A percentile compares a stretch with the other conserved stretches of the same genome.
Conservation (phyloP, 2,329 filamentous ascomycete genomes). For the Tothia fuscella region DNA sequence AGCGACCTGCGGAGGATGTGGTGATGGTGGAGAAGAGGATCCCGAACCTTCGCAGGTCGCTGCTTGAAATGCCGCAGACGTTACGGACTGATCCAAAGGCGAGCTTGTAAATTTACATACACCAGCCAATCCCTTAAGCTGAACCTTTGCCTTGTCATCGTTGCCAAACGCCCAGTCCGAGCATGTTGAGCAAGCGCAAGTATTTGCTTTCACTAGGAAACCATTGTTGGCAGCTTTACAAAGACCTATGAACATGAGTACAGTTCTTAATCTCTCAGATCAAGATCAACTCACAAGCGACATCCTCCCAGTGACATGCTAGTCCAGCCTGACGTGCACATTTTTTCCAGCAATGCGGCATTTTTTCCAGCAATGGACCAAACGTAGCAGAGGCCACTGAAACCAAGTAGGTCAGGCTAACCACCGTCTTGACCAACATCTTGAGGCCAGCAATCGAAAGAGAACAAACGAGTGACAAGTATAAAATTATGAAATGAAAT, state of each 20-base stretch:
- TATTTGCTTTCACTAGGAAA: background rate
- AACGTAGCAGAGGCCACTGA: slow-evolving; percentile 1
- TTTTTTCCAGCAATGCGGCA: slow-evolving; percentile 7
- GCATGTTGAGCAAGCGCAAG: slow-evolving; percentile 5
- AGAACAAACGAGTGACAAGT: no score
- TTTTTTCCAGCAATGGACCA: background rate
- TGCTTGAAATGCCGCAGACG: background rate
- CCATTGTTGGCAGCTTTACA: slow-evolving; percentile 6
- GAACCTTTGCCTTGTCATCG: background rate
- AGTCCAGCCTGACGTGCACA: slow-evolving; percentile 8
- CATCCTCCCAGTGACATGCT: slow-evolving; percentile 5
- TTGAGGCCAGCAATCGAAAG: no score
- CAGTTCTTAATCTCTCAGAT: background rate
- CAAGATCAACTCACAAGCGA: background rate
- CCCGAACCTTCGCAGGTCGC: slow-evolving; percentile 3
- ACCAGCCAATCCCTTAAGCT: slow-evolving; percentile 1
- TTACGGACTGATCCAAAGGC: slow-evolving; percentile 6
- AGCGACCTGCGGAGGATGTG: background rate
- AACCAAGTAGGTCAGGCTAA: background rate
- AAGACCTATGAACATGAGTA: slow-evolving; percentile 1
- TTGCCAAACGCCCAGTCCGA: slow-evolving; percentile 1
- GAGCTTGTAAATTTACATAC: slow-evolving; percentile 2
- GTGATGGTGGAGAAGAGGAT: background rate
- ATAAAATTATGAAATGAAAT: no score
- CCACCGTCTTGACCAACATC: slow-evolving; percentile 3